Evolutionary conservation across 192 early-diverging fungal genomes (phyloP), one percentile per base, ranked within the genome.

Genomic region (Umbelopsis ramanniana): DNA sequence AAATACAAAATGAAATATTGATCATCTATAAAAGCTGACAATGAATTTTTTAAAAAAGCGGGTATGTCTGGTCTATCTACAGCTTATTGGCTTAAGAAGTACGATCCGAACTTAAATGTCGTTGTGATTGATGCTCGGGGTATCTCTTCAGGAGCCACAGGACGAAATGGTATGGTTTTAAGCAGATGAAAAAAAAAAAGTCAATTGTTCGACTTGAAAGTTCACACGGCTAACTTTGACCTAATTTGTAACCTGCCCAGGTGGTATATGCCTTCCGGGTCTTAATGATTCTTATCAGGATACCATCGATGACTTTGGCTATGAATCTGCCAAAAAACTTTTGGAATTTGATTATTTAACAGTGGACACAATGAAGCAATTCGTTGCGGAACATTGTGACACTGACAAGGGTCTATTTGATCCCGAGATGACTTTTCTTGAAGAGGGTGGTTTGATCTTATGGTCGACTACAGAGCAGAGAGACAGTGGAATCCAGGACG

Each of bases 121-220:
- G 82, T 81, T 14, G 73, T 87, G 0, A 14, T 85, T 14, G 87
- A 88, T 11, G 80, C 81, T 37, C 57, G 87, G 23, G 76, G 74
- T 17, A 46, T 87, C 3, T 74, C 79, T 23, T 79, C 75, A 15
- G 87, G 87, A 12, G 87, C 87, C n/a, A 86, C 87, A 17, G 87
- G 87, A 7, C 74, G 87, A 14, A 89, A 89, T 67, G 87, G 87
- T 76, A 71, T 33, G 73, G 45, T 7, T 10, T 33, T 26, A 1
- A 2, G 11, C 40, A 12, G 9, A 29, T 29, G 29, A n/a, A 50
- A 48, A 14, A 14, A 48, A n/a, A 48, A 48, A 4, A 10, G 4
- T 55, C 19, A 33, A 9, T 14, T 40, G 10, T 53, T 48, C 14
- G 12, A 33, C 2, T 29, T 17, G 11, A 43, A 43, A 50, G 24